Evolutionary conservation across 1,284 basidiomycete genomes (phyloP).

Genomic region (Naganishia sp.): DNA sequence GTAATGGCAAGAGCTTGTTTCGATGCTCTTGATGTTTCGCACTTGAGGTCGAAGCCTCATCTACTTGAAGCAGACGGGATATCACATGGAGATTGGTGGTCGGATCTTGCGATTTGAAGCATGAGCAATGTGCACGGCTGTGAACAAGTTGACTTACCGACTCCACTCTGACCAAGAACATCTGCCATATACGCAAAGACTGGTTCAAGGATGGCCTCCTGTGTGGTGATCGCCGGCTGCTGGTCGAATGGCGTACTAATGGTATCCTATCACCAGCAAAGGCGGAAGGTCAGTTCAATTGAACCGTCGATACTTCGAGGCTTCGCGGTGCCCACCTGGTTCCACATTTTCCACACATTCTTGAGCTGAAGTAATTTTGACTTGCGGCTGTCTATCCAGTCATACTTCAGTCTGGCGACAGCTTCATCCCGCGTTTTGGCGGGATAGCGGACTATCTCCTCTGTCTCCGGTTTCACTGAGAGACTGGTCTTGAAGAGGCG

Average conservation of each 20-base stretch:
- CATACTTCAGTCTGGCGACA: constrained; percentile 5
- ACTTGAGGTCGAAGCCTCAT: not conserved
- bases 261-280: not conserved
- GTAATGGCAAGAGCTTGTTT: not conserved
- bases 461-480: too few relatives aligned
- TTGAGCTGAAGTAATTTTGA: constrained; percentile 14
- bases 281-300: not conserved
- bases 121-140: too few relatives aligned
- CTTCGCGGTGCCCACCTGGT: not conserved
- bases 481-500: constrained; percentile 3
- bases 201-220: constrained; percentile 12
- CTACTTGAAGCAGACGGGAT: constrained; percentile 6
- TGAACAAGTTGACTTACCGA: not conserved
- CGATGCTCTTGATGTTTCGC: constrained; percentile 1
- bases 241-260: not conserved
- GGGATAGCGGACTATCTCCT: too few relatives aligned
- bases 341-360: constrained; percentile 23
- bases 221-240: not conserved
- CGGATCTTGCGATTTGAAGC: not conserved
- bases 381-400: constrained; percentile 14
- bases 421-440: not conserved
- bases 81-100: not conserved
- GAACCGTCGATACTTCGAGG: too few relatives aligned
- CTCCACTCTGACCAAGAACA: not conserved
- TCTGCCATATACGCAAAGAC: constrained; percentile 1